Evolutionary conservation across 2,329 filamentous ascomycete genomes (phyloP).

Genomic region (Paramyrothecium roridum): DNA sequence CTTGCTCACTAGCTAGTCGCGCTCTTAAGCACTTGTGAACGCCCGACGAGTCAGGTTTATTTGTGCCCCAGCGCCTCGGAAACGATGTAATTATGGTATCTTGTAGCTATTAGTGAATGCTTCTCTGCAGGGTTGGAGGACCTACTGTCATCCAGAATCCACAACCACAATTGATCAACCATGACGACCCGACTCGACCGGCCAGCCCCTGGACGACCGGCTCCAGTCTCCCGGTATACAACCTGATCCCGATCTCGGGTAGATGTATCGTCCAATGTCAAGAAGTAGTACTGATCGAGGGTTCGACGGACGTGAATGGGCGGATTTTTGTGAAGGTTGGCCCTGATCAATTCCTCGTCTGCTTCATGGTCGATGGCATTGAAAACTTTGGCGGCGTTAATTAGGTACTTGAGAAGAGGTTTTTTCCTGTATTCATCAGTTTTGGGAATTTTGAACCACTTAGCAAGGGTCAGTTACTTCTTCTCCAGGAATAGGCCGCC

Average conservation of each 20-base stretch:
- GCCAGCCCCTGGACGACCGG: neutral
- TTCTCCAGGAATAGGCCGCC: no score
- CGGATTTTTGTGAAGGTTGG: slow-evolving; percentile 24
- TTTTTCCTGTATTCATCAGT: no score
- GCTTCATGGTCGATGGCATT: slow-evolving; percentile 31
- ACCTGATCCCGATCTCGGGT: slow-evolving; percentile 39
- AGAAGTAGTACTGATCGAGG: slow-evolving; percentile 42
- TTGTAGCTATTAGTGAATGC: neutral
- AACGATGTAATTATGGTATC: slow-evolving; percentile 31
- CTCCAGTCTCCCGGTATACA: slow-evolving; percentile 31
- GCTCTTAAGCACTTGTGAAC: slow-evolving; percentile 36
- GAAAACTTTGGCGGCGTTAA: slow-evolving; percentile 24
- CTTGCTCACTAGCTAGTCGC: slow-evolving; percentile 19
- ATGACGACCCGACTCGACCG: slow-evolving; percentile 25
- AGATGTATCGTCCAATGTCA: slow-evolving; percentile 34
- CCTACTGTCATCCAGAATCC: slow-evolving; percentile 30
- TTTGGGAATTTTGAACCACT: no score
- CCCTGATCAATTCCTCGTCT: slow-evolving; percentile 28
- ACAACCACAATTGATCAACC: slow-evolving; percentile 42
- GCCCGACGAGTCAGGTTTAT: slow-evolving; percentile 32
- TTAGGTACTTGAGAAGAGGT: neutral
- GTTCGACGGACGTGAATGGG: slow-evolving; percentile 41
- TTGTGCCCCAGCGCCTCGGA: slow-evolving; percentile 37
- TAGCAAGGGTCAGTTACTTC: no score
- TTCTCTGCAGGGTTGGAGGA: neutral